Evolutionary conservation across 2,329 filamentous ascomycete genomes (phyloP), one percentile per base, ranked within the genome.

Genomic region (Cadophora luteo-olivacea): DNA sequence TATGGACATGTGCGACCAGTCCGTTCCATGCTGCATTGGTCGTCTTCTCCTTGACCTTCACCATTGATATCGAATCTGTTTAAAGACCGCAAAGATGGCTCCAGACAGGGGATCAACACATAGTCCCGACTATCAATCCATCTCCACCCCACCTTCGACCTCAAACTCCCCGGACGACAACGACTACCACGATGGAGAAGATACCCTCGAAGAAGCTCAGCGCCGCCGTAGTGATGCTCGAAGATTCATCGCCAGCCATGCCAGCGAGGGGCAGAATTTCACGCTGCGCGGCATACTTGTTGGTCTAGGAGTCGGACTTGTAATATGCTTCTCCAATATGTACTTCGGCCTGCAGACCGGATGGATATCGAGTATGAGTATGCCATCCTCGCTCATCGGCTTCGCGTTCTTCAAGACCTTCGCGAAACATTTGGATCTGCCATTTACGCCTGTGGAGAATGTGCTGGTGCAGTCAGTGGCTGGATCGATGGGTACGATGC

Each of bases 271-370:
- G 45, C 87, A 87, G 58, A 94, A 93, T 82, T 97, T 99, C 81
- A 98, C 96, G 0, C 68, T 91, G 32, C 91, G 96, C 66, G 93
- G 93, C 62, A 85, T 98, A 49, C 78, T 89, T 5, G 93, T 92
- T 33, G 96, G 96, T 19, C 84, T 97, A 6, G 82, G 87, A 3
- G 96, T 99, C 71, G 96, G 96, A 51, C 88, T 96, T 4, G 84
- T 98, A 66, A 97, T 98, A 76, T 96, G 92, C 78, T 97, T 97
- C 79, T 97, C 93, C 64, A 99, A 99, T 78, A 97, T 97, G 84
- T 99, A 98, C 80, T 99, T 99, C 79, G 96, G 96, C n/a, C 84
- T 99, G 38, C 96, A 98, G 81, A 97, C 77, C 16, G 90, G 90
- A 72, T 92, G 90, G 90, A 87, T 92, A 48, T 88, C 90, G 76